Evolutionary conservation across 2,329 filamentous ascomycete species (phyloP).

Genomic region (Coleophoma crateriformis): DNA sequence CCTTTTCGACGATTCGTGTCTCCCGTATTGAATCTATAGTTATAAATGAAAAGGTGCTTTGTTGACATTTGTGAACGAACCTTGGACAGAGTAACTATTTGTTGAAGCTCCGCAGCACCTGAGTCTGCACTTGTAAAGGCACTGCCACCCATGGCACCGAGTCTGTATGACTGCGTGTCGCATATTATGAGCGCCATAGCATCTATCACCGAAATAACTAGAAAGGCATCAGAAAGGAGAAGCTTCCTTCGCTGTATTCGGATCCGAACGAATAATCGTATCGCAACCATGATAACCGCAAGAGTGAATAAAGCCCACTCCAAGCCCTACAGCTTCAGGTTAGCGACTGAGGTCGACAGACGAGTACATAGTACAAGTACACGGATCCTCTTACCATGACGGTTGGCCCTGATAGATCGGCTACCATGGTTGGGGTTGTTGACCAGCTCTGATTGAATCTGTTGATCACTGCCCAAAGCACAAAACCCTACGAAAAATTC

Average conservation of each 20-base stretch:
- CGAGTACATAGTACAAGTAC: background rate
- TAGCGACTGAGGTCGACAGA: background rate
- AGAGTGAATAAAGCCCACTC: background rate
- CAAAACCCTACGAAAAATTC: background rate
- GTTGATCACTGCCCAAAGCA: background rate
- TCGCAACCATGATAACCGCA: background rate
- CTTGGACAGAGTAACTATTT: background rate
- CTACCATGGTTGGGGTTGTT: background rate
- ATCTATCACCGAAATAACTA: background rate
- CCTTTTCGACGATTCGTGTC: too few species aligned
- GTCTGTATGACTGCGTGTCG: background rate
- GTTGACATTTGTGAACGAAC: background rate
- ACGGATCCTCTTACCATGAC: background rate
- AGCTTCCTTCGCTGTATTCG: background rate
- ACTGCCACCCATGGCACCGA: background rate
- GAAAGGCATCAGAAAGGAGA: background rate
- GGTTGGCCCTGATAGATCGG: background rate
- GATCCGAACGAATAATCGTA: background rate
- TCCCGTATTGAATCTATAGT: too few species aligned
- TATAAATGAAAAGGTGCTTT: too few species aligned
- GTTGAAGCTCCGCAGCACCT: background rate
- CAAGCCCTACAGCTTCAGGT: background rate
- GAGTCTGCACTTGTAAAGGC: background rate
- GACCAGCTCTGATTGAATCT: background rate
- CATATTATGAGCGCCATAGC: constrained; percentile 1